Conservation (phyloP, 2,329 filamentous ascomycete species). For the Fusarium irregulare region DNA sequence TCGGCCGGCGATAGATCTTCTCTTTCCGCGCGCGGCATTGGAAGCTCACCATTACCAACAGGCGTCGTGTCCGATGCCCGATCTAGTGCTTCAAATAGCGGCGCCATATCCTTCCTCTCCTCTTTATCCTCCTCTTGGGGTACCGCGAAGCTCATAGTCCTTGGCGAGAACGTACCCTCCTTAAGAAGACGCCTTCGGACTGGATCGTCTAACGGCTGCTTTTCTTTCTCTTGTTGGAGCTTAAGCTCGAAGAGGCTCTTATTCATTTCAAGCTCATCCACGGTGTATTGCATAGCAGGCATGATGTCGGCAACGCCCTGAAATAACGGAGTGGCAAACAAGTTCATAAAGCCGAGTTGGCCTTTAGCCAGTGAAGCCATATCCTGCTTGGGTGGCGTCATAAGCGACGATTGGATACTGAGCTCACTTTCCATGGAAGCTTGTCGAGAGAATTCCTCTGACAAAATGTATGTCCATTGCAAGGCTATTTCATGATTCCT, state of each 20-base stretch:
- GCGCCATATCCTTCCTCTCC: constrained; percentile 38
- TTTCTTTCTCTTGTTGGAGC: constrained; percentile 72
- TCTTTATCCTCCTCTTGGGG: constrained; percentile 45
- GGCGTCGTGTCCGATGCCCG: constrained; percentile 36
- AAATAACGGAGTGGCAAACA: constrained; percentile 94
- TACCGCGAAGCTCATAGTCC: constrained; percentile 57
- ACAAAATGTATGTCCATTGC: constrained; percentile 92
- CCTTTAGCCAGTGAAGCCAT: constrained; percentile 84
- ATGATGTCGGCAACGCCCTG: constrained; percentile 87
- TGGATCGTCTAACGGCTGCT: constrained; percentile 53
- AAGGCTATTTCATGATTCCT: constrained; percentile 84
- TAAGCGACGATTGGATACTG: constrained; percentile 86
- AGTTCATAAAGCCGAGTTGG: constrained; percentile 95
- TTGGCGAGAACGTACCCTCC: constrained; percentile 59
- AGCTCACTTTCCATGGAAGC: constrained; percentile 91
- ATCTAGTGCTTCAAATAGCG: constrained; percentile 32
- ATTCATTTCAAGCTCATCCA: constrained; percentile 84
- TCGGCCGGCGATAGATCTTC: constrained; percentile 45
- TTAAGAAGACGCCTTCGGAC: constrained; percentile 51
- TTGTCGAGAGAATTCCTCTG: constrained; percentile 94
- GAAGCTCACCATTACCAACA: constrained; percentile 37
- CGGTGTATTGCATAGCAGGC: constrained; percentile 84
- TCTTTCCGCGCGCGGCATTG: constrained; percentile 42
- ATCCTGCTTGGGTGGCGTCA: constrained; percentile 86
- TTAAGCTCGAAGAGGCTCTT: constrained; percentile 77